Percentiles rank a stretch among this genome's conserved stretches.
Evolutionary conservation across 306 rosid species (phyloP).

Genomic region (Prunus salicina): DNA sequence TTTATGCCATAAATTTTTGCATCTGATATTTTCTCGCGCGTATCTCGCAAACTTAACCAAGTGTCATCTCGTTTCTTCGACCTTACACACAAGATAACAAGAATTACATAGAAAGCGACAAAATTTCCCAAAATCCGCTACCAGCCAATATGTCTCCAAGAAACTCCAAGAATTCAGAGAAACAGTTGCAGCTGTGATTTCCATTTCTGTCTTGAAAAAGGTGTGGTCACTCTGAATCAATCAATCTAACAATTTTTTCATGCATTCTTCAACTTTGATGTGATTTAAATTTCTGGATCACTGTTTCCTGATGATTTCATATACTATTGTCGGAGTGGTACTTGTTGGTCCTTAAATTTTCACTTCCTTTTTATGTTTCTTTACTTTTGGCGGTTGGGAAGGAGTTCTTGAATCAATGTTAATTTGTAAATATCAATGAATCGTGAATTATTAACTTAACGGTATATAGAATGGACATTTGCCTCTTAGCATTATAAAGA

Average conservation of each 20-base stretch:
- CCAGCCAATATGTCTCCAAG: not conserved
- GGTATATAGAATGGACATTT: not conserved
- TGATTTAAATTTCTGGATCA: not conserved
- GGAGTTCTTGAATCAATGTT: not conserved
- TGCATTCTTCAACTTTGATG: not conserved
- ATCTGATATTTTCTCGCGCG: not conserved
- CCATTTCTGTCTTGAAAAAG: not conserved
- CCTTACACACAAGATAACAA: not conserved
- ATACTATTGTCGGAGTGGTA: too few species aligned
- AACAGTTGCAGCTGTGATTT: not conserved
- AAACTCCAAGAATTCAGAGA: not conserved
- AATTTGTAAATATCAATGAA: not conserved
- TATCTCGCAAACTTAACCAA: not conserved
- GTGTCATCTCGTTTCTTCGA: conserved; percentile 4
- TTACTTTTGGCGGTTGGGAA: not conserved
- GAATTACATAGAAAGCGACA: not conserved
- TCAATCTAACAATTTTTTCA: not conserved
- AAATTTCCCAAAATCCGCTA: not conserved
- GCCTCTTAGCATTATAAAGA: not conserved
- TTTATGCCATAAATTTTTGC: not conserved
- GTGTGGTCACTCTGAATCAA: not conserved
- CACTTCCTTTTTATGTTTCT: not conserved
- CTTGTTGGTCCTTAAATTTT: not conserved
- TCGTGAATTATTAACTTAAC: not conserved
- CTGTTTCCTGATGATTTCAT: too few species aligned